Evolutionary conservation across 2,329 filamentous ascomycete species (phyloP).

Genomic region (Alternaria dauci): DNA sequence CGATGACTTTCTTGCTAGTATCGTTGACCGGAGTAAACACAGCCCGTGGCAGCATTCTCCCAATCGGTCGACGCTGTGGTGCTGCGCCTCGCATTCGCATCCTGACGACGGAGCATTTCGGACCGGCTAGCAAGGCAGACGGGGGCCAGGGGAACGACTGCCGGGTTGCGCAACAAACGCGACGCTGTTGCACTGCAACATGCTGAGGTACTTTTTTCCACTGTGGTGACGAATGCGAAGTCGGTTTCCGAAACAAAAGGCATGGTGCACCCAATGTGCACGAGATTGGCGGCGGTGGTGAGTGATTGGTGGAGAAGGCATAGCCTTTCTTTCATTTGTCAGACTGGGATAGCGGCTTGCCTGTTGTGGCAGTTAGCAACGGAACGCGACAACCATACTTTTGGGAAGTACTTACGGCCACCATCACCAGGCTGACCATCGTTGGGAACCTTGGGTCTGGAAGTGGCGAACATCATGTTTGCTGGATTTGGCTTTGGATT

Average conservation of each 20-base stretch:
- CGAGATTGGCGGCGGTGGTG: constrained; percentile 7
- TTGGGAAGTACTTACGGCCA: constrained; percentile 26
- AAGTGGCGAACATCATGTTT: constrained; percentile 22
- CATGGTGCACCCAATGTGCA: constrained; percentile 28
- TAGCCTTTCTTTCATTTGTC: constrained; percentile 28
- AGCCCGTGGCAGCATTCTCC: constrained; percentile 35
- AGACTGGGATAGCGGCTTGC: constrained; percentile 23
- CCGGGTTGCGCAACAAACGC: constrained; percentile 13
- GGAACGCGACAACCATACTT: not conserved
- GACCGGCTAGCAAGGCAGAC: constrained; percentile 3
- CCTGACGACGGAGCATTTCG: constrained; percentile 16
- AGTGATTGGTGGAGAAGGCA: constrained; percentile 21
- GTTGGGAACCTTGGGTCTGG: constrained; percentile 22
- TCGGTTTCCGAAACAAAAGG: constrained; percentile 25
- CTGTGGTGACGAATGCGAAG: constrained; percentile 12
- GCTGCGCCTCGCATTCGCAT: constrained; percentile 34
- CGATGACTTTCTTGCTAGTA: constrained; percentile 29
- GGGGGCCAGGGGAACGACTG: constrained; percentile 7
- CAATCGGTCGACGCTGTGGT: constrained; percentile 17
- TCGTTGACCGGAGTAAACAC: constrained; percentile 41
- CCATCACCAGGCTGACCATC: constrained; percentile 28
- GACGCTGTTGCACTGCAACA: constrained; percentile 16
- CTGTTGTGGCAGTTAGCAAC: constrained; percentile 23
- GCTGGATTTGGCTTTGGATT: constrained; percentile 6
- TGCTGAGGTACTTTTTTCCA: constrained; percentile 7